Conservation (phyloP, 1,284 basidiomycete genomes). For the Ganoderma lingzhi region DNA sequence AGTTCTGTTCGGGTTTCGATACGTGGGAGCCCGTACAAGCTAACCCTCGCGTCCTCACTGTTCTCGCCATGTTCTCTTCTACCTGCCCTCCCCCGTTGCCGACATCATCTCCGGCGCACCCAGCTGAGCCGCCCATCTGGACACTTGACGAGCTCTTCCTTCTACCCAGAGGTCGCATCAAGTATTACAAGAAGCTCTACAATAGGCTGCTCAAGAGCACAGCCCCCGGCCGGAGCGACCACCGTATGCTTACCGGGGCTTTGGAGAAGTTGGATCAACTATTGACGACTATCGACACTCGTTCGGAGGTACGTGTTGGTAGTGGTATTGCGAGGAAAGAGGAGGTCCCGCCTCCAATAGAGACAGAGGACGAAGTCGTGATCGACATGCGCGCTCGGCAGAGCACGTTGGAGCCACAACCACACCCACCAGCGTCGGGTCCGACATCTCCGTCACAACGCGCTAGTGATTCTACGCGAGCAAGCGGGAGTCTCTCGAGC, state of each 20-base stretch:
- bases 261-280: constrained; percentile 85
- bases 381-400: constrained; percentile 55
- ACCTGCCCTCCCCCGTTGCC: constrained; percentile 66
- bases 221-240: constrained; percentile 88
- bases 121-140: constrained; percentile 65
- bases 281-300: constrained; percentile 71
- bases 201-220: constrained; percentile 88
- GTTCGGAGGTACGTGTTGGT: constrained; percentile 56
- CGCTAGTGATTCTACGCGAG: constrained; percentile 38
- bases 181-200: constrained; percentile 96
- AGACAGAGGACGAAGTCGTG: constrained; percentile 60
- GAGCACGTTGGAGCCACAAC: constrained; percentile 37
- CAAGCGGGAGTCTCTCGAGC: constrained; percentile 54
- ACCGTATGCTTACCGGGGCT: constrained; percentile 82
- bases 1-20: constrained; percentile 85
- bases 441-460: constrained; percentile 33
- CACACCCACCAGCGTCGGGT: constrained; percentile 15
- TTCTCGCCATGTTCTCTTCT: constrained; percentile 78
- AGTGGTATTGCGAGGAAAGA: constrained; percentile 33
- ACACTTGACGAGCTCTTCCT: constrained; percentile 89
- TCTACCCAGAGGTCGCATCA: constrained; percentile 84
- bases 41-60: constrained; percentile 75
- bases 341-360: constrained; percentile 37
- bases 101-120: constrained; percentile 45
- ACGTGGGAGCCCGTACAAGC: constrained; percentile 79